phyloP scores from a whole-genome alignment of 768 basidiomycete genomes.

The Rhodosporidiobolus odoratus region DNA sequence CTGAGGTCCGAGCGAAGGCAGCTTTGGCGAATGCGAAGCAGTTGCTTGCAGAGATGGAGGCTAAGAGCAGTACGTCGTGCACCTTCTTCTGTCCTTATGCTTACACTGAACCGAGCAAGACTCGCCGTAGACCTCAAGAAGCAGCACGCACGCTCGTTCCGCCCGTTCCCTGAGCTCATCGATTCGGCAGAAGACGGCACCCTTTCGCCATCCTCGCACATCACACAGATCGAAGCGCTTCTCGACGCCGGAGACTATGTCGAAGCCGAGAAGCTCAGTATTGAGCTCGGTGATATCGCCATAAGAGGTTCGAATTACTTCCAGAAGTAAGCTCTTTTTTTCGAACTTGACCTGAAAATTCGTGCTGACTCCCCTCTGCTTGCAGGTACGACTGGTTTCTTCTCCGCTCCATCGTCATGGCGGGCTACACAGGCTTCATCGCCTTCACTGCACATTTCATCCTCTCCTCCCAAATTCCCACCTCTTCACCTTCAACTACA shows the following conservation, averaged over 20 bases:
- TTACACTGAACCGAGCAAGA: not conserved
- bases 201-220: not conserved
- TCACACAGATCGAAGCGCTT: conserved; percentile 50
- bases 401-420: conserved; percentile 62
- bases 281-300: conserved; percentile 54
- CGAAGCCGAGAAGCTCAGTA: conserved; percentile 54
- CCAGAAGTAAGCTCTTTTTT: conserved; percentile 54
- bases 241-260: conserved; percentile 52
- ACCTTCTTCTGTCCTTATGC: not conserved
- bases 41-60: conserved; percentile 67
- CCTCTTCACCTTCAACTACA: not conserved
- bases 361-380: not conserved
- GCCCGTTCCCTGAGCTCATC: conserved; percentile 55
- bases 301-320: conserved; percentile 68
- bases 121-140: conserved; percentile 51
- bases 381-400: conserved; percentile 65
- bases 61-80: conserved; percentile 62
- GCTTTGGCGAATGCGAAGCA: conserved; percentile 63
- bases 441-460: conserved; percentile 44
- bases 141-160: conserved; percentile 58
- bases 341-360: not conserved
- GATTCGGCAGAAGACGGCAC: not conserved
- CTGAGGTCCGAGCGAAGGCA: conserved; percentile 54
- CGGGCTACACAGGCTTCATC: conserved; percentile 73
- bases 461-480: not conserved